Conservation (phyloP, 768 basidiomycete genomes). For the Mrakia blollopis region DNA sequence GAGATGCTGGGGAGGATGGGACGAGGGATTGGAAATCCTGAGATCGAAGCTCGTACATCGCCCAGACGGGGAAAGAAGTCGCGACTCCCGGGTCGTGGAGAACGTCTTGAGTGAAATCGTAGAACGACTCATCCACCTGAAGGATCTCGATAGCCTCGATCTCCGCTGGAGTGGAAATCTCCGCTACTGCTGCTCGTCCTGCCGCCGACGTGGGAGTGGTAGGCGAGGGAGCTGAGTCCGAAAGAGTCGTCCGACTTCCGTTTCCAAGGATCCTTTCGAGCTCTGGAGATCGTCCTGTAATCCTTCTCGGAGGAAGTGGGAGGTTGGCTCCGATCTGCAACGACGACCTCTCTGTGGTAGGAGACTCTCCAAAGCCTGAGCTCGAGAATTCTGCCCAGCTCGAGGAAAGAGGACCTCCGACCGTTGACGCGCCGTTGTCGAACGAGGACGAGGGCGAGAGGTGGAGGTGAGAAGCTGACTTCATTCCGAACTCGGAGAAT, state of each 20-base stretch:
- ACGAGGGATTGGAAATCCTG: background rate
- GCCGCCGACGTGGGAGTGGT: background rate
- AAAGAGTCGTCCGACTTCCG: background rate
- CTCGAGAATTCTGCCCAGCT: slow-evolving; percentile 9
- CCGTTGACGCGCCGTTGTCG: background rate
- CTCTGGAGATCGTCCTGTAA: background rate
- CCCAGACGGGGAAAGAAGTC: background rate
- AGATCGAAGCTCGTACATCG: slow-evolving; percentile 8
- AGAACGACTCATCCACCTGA: slow-evolving; percentile 11
- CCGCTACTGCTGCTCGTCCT: background rate
- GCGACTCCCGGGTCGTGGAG: background rate
- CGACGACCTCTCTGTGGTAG: background rate
- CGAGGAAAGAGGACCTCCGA: background rate
- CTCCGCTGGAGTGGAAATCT: background rate
- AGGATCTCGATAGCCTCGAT: background rate
- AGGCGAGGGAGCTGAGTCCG: background rate
- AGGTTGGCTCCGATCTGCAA: background rate
- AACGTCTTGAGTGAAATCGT: slow-evolving; percentile 13
- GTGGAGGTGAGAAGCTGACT: background rate
- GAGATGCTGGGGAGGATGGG: background rate
- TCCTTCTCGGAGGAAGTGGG: background rate
- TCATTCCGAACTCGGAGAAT: slow-evolving; percentile 1
- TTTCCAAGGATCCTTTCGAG: background rate
- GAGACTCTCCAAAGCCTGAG: slow-evolving; percentile 8
- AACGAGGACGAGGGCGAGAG: background rate